A percentile compares a stretch with the other conserved stretches of the same genome.
Conservation (phyloP, 176 grass and related monocot species). For the Musa itinerans region DNA sequence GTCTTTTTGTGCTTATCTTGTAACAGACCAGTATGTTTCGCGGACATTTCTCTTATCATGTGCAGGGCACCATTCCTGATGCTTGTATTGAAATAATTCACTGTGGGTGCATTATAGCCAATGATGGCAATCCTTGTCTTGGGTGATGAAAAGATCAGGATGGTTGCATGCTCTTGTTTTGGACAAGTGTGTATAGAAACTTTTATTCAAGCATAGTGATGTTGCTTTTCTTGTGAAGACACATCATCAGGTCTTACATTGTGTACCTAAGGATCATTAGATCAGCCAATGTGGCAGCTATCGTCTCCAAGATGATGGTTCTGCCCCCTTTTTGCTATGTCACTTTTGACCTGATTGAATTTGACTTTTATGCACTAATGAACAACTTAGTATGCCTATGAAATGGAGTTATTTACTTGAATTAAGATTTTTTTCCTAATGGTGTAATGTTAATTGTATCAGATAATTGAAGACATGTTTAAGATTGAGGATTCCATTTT, state of each 20-base stretch:
- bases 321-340: not conserved
- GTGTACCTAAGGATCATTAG: too few species aligned
- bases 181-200: too few species aligned
- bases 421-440: not conserved
- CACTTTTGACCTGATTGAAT: not conserved
- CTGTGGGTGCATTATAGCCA: too few species aligned
- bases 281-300: not conserved
- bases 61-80: too few species aligned
- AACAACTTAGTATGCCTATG: not conserved
- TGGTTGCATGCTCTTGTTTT: too few species aligned
- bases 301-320: not conserved
- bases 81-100: too few species aligned
- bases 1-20: too few species aligned
- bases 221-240: not conserved
- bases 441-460: not conserved
- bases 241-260: too few species aligned
- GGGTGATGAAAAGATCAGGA: too few species aligned
- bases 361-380: not conserved
- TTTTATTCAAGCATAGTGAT: not conserved
- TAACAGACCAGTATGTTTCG: too few species aligned
- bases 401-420: not conserved
- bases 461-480: not conserved
- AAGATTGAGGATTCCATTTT: not conserved
- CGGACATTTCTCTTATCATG: too few species aligned
- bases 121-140: too few species aligned